Evolutionary conservation across 257 asterid species (phyloP).

Genomic region (Solanum sejunctum): DNA sequence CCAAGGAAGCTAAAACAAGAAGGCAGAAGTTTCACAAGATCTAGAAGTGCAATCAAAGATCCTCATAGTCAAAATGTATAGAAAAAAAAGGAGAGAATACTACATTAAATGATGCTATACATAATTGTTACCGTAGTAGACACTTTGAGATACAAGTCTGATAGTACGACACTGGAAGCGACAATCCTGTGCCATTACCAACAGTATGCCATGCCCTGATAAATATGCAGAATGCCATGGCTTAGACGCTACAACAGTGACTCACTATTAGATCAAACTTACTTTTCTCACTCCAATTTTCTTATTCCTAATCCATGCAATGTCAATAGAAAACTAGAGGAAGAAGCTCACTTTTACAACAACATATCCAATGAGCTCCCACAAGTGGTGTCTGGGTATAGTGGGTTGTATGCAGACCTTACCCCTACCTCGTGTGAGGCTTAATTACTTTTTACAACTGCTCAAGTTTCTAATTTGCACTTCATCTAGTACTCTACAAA

Average conservation of each 20-base stretch:
- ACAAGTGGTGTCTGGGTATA: not conserved
- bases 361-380: not conserved
- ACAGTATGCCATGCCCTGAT: not conserved
- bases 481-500: not conserved
- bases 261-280: not conserved
- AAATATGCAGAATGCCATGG: not conserved
- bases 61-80: not conserved
- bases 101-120: no score
- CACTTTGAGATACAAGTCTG: not conserved
- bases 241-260: not conserved
- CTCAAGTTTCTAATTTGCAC: not conserved
- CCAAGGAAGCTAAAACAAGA: not conserved
- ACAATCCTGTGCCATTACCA: not conserved
- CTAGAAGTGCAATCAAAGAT: not conserved
- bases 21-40: not conserved
- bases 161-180: not conserved
- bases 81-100: not conserved
- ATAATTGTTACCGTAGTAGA: not conserved
- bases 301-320: not conserved
- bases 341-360: not conserved
- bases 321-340: not conserved
- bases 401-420: not conserved
- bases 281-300: not conserved
- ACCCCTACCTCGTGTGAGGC: not conserved
- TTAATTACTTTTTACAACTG: not conserved